These are phyloP conservation scores for Barnettozyma vustinii DNA, from an alignment of 805 yeast genomes.

Conservation along the genomic window DNA sequence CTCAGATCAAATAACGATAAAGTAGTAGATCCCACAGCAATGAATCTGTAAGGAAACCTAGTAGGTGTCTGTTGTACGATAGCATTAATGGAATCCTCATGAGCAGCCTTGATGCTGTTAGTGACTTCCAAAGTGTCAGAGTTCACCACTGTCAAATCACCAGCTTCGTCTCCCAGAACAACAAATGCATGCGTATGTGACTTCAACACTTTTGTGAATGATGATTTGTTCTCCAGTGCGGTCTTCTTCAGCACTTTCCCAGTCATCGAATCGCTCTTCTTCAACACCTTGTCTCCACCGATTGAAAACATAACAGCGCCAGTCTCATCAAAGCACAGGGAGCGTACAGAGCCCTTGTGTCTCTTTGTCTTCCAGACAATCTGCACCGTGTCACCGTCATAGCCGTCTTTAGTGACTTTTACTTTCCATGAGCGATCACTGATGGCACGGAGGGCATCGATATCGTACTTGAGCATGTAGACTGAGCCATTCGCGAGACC, in stretches of 20 bases:
- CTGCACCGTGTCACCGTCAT: slow-evolving; percentile 18
- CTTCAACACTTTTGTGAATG: slow-evolving; percentile 30
- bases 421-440: slow-evolving; percentile 25
- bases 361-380: slow-evolving; percentile 77
- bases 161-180: slow-evolving; percentile 61
- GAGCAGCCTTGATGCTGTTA: slow-evolving; percentile 48
- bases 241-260: slow-evolving; percentile 72
- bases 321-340: slow-evolving; percentile 51
- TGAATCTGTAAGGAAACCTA: slow-evolving; percentile 70
- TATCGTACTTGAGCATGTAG: slow-evolving; percentile 53
- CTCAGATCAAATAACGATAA: slow-evolving; percentile 74
- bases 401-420: slow-evolving; percentile 14
- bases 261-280: slow-evolving; percentile 61
- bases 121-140: slow-evolving; percentile 43
- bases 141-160: slow-evolving; percentile 60
- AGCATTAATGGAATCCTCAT: slow-evolving; percentile 74
- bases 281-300: slow-evolving; percentile 77
- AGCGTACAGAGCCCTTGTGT: slow-evolving; percentile 85
- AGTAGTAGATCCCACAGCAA: slow-evolving; percentile 79
- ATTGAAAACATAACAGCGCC: slow-evolving; percentile 55
- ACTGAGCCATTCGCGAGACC: slow-evolving; percentile 86
- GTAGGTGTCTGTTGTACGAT: slow-evolving; percentile 59
- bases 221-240: slow-evolving; percentile 11
- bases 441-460: slow-evolving; percentile 23
- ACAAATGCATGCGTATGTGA: slow-evolving; percentile 36